Percentiles rank a stretch among this genome's conserved stretches.
phyloP scores from a whole-genome alignment of 805 yeast species.

The Ogataea ganodermae region DNA sequence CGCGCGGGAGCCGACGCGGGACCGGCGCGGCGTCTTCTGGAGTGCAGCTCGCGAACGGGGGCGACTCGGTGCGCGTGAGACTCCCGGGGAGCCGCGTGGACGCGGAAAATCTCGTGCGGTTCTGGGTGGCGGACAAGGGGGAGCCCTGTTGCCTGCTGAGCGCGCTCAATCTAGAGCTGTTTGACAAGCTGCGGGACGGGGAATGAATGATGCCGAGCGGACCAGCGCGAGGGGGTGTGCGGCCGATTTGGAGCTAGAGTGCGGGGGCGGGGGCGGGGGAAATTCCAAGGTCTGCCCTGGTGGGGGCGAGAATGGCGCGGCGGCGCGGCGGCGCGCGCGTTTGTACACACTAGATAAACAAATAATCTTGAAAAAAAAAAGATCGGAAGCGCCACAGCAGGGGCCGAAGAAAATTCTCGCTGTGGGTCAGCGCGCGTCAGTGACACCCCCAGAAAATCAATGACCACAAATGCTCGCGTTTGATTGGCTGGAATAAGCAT shows the following conservation, averaged over 20 bases:
- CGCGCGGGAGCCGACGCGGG: conserved; percentile 7
- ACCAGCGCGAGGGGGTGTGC: conserved; percentile 5
- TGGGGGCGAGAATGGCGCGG: neutral
- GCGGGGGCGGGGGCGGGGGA: conserved; percentile 18
- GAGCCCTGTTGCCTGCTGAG: conserved; percentile 80
- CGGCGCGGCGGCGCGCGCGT: conserved; percentile 1
- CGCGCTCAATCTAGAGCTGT: conserved; percentile 68
- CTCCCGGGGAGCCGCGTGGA: conserved; percentile 43
- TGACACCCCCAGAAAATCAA: conserved; percentile 10
- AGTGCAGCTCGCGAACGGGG: conserved; percentile 9
- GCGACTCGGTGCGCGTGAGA: conserved; percentile 16
- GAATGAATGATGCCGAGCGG: conserved; percentile 1
- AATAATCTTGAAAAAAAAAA: neutral
- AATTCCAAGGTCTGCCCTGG: too few species aligned
- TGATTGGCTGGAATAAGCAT: conserved; percentile 9
- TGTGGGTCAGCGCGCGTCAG: conserved; percentile 8
- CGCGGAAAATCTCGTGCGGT: conserved; percentile 56
- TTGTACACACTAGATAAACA: neutral
- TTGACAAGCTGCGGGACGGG: conserved; percentile 39
- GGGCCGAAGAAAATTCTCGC: conserved; percentile 14
- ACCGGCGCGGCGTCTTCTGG: conserved; percentile 7
- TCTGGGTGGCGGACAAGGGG: conserved; percentile 67
- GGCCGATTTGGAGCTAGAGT: neutral
- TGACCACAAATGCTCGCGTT: conserved; percentile 17
- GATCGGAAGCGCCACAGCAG: conserved; percentile 9